Conservation (phyloP, 805 yeast species). For the Wickerhamiella sergipiensis region DNA sequence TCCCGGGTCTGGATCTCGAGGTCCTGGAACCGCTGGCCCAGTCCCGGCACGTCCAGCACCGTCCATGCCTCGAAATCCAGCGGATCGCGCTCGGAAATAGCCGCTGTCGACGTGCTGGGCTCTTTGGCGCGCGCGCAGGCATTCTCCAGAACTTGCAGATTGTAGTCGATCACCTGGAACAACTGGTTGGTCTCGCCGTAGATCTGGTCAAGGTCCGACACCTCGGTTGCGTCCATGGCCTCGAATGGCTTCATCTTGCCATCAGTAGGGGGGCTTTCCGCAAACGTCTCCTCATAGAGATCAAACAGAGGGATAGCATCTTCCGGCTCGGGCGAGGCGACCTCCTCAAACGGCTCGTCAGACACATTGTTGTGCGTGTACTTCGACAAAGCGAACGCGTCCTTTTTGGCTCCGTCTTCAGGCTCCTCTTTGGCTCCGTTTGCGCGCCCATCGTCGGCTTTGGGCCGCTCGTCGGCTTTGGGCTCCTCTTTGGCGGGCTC, state of each 20-base stretch:
- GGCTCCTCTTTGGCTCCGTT: no score
- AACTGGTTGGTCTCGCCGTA: conserved; percentile 12
- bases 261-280: not conserved
- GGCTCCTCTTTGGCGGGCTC: no score
- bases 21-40: not conserved
- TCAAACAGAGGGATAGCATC: not conserved
- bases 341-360: not conserved
- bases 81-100: not conserved
- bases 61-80: conserved; percentile 4
- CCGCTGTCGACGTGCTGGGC: not conserved
- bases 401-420: not conserved
- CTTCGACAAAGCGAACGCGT: no score
- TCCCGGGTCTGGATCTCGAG: not conserved
- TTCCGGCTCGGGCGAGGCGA: not conserved
- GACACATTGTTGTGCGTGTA: no score
- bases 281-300: not conserved
- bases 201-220: conserved; percentile 8
- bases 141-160: conserved; percentile 7
- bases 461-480: no score
- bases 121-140: not conserved
- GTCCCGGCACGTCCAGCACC: not conserved
- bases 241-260: not conserved
- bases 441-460: no score
- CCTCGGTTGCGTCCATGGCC: not conserved
- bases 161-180: conserved; percentile 14